Percentiles rank a stretch among this genome's conserved stretches.
Evolutionary conservation across 78 protist genomes (phyloP).

Genomic region (Polysphondylium violaceum): DNA sequence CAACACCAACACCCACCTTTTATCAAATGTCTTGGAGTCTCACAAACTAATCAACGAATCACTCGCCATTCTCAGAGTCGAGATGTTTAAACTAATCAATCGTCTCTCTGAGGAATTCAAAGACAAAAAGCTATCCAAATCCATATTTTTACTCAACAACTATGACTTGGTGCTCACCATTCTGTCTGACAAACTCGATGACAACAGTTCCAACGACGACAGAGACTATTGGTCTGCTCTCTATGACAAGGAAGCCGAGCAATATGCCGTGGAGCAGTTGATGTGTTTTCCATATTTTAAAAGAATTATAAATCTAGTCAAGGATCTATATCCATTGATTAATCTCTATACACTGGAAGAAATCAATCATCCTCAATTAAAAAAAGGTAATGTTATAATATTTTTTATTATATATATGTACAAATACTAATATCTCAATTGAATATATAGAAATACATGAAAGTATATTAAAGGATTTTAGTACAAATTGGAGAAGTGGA

Average conservation of each 20-base stretch:
- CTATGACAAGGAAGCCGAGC: slow-evolving; percentile 51
- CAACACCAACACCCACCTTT: not conserved
- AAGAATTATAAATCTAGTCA: not conserved
- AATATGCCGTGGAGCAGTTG: slow-evolving; percentile 45
- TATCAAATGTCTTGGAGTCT: not conserved
- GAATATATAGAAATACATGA: slow-evolving; percentile 34
- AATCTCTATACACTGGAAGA: slow-evolving; percentile 43
- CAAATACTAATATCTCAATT: too few relatives aligned
- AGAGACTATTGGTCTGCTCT: slow-evolving; percentile 18
- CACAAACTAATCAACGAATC: slow-evolving; percentile 3
- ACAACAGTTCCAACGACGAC: slow-evolving; percentile 6
- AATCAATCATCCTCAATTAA: slow-evolving; percentile 38
- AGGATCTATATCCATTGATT: slow-evolving; percentile 48
- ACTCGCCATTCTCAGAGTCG: slow-evolving; percentile 49
- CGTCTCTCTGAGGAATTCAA: slow-evolving; percentile 31
- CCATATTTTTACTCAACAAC: slow-evolving; percentile 38
- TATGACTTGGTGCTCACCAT: slow-evolving; percentile 66
- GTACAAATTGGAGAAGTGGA: slow-evolving; percentile 53
- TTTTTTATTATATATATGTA: too few relatives aligned
- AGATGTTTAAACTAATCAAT: slow-evolving; percentile 18
- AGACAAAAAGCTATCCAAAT: not conserved
- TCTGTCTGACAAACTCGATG: slow-evolving; percentile 1
- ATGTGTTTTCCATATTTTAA: slow-evolving; percentile 14
- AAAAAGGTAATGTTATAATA: too few relatives aligned
- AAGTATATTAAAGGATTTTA: slow-evolving; percentile 21